Percentiles rank a stretch among this genome's conserved stretches.
These are phyloP conservation scores for Diaporthe capsici DNA, from an alignment of 2,329 filamentous ascomycete genomes.

Conservation along the genomic window DNA sequence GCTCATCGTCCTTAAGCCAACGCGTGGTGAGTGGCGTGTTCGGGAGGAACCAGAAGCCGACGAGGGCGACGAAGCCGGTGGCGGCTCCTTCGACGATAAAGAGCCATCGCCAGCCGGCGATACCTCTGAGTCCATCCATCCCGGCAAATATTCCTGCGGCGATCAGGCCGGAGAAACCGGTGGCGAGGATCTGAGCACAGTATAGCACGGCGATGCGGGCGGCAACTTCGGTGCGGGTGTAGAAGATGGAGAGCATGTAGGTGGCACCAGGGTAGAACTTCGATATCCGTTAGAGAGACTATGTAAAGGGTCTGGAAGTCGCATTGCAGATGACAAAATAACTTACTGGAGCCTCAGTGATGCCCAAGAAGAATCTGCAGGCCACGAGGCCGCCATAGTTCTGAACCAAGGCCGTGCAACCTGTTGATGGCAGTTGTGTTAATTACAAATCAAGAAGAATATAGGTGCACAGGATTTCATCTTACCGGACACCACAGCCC, in stretches of 20 bases:
- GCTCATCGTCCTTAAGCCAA: conserved; percentile 29
- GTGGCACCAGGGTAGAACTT: conserved; percentile 54
- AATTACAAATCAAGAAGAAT: neutral
- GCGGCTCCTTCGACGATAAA: conserved; percentile 48
- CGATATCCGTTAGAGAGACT: neutral
- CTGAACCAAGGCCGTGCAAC: conserved; percentile 56
- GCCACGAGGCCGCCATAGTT: conserved; percentile 59
- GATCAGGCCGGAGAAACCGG: conserved; percentile 77
- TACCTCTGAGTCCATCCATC: conserved; percentile 58
- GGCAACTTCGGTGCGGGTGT: conserved; percentile 75
- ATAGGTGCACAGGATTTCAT: neutral
- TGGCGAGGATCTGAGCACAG: conserved; percentile 75
- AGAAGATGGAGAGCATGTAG: conserved; percentile 73
- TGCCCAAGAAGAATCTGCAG: conserved; percentile 58
- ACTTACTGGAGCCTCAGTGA: conserved; percentile 55
- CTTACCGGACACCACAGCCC: conserved; percentile 50
- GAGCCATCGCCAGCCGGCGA: conserved; percentile 57
- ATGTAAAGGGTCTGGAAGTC: conserved; percentile 39
- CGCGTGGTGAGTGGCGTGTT: conserved; percentile 29
- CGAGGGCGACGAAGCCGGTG: conserved; percentile 49
- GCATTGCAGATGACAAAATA: neutral
- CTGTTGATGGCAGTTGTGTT: neutral
- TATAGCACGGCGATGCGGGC: conserved; percentile 71
- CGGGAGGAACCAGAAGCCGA: conserved; percentile 41
- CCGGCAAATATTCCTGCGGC: conserved; percentile 73